These are phyloP conservation scores for Aspergillus glaucus DNA, from an alignment of 2,329 filamentous ascomycete genomes.

Conservation along the genomic window DNA sequence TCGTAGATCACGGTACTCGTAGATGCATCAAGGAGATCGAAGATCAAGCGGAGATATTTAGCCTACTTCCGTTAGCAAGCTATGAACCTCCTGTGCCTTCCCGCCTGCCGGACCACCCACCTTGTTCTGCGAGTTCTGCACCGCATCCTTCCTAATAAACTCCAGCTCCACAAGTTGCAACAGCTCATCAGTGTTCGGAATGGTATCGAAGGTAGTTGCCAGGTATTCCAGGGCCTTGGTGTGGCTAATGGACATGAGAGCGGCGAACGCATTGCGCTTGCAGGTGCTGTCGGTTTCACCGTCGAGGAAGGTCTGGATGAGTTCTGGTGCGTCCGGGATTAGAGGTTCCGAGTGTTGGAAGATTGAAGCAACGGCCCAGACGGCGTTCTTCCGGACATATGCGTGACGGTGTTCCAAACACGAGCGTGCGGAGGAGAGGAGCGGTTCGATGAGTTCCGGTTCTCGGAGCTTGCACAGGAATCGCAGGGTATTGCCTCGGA, in stretches of 20 bases:
- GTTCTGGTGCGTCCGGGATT: constrained; percentile 90
- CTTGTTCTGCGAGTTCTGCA: constrained; percentile 92
- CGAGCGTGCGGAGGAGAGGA: constrained; percentile 82
- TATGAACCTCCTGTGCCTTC: background rate
- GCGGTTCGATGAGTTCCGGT: constrained; percentile 89
- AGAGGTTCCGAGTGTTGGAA: constrained; percentile 83
- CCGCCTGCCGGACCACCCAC: constrained; percentile 38
- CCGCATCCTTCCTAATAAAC: constrained; percentile 96
- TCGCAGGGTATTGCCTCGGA: constrained; percentile 93
- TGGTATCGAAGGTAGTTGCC: constrained; percentile 82
- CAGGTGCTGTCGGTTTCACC: constrained; percentile 89
- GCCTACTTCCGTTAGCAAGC: constrained; percentile 51
- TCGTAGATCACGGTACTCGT: constrained; percentile 96
- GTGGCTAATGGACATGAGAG: constrained; percentile 83
- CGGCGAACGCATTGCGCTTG: constrained; percentile 96
- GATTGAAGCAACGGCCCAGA: constrained; percentile 90
- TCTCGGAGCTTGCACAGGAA: constrained; percentile 96
- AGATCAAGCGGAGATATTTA: constrained; percentile 87
- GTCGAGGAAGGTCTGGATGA: constrained; percentile 83
- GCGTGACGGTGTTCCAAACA: constrained; percentile 95
- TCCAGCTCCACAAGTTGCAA: constrained; percentile 90
- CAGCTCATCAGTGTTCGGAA: constrained; percentile 89
- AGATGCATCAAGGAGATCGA: constrained; percentile 87
- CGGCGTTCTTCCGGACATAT: constrained; percentile 97
- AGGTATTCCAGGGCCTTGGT: constrained; percentile 86